Percentiles rank a stretch among this genome's conserved stretches.
These are phyloP conservation scores for Borovskyia barvae DNA, from an alignment of 208 protist genomes.

Conservation along the genomic window DNA sequence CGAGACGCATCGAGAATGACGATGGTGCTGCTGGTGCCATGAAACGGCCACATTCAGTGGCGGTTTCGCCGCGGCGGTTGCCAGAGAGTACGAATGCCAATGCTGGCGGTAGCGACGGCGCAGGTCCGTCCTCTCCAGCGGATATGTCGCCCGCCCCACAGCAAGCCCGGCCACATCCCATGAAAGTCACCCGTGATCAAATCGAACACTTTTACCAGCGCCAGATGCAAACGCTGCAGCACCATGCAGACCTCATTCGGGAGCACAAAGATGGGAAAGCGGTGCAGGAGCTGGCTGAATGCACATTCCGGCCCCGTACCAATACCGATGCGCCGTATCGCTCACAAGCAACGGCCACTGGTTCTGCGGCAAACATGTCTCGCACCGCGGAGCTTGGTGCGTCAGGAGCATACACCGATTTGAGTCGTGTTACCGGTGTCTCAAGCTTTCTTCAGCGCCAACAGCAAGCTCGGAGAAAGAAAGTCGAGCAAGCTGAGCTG, in stretches of 20 bases:
- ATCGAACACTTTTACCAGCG: slow-evolving; percentile 56
- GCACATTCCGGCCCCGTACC: slow-evolving; percentile 77
- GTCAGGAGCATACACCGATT: no score
- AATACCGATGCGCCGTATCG: slow-evolving; percentile 21
- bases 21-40: neutral
- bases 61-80: neutral
- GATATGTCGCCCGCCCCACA: no score
- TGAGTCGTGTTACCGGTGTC: slow-evolving; percentile 46
- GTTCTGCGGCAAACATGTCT: neutral
- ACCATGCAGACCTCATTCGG: slow-evolving; percentile 17
- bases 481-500: slow-evolving; percentile 44
- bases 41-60: neutral
- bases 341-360: neutral
- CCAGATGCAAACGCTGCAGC: slow-evolving; percentile 36
- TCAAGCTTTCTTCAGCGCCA: slow-evolving; percentile 64
- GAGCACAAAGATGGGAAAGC: slow-evolving; percentile 24
- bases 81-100: no score
- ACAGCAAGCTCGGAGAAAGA: slow-evolving; percentile 38
- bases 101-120: no score
- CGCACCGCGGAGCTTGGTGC: no score
- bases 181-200: slow-evolving; percentile 19
- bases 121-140: no score
- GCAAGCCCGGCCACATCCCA: no score
- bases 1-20: neutral
- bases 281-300: slow-evolving; percentile 64